These are phyloP conservation scores for Metarhizium anisopliae DNA, from an alignment of 2,329 filamentous ascomycete genomes.

Conservation along the genomic window DNA sequence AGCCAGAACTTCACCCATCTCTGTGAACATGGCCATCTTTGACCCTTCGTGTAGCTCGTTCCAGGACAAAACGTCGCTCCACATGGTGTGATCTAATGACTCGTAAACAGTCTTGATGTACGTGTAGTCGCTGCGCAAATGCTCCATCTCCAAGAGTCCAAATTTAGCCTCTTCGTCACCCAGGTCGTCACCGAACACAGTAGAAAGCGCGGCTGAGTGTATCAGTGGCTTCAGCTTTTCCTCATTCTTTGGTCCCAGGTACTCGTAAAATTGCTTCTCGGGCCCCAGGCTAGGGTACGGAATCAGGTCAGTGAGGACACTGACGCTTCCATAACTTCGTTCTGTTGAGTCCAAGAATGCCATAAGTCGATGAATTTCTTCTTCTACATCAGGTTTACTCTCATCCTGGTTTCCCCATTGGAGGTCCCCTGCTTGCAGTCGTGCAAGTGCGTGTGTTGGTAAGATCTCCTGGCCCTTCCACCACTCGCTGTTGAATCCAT, in stretches of 20 bases:
- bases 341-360: constrained; percentile 54
- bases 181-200: constrained; percentile 20
- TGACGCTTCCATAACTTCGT: constrained; percentile 48
- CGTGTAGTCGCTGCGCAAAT: constrained; percentile 25
- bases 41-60: constrained; percentile 25
- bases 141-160: constrained; percentile 32
- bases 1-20: constrained; percentile 40
- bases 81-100: constrained; percentile 38
- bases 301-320: constrained; percentile 32
- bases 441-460: constrained; percentile 25
- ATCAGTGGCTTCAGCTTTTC: constrained; percentile 21
- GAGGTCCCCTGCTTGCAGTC: constrained; percentile 20
- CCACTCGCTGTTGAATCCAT: constrained; percentile 50
- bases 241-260: constrained; percentile 22
- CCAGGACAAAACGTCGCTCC: constrained; percentile 32
- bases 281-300: constrained; percentile 23
- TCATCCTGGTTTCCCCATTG: constrained; percentile 20
- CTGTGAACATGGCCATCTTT: constrained; percentile 34
- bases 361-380: constrained; percentile 53
- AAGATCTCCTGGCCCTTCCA: constrained; percentile 50
- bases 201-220: constrained; percentile 21
- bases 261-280: constrained; percentile 36
- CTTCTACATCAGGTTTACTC: constrained; percentile 29
- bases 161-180: constrained; percentile 28
- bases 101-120: constrained; percentile 37